Conservation (phyloP, 1,139 yeast species). For the Lodderomyces elongisporus region DNA sequence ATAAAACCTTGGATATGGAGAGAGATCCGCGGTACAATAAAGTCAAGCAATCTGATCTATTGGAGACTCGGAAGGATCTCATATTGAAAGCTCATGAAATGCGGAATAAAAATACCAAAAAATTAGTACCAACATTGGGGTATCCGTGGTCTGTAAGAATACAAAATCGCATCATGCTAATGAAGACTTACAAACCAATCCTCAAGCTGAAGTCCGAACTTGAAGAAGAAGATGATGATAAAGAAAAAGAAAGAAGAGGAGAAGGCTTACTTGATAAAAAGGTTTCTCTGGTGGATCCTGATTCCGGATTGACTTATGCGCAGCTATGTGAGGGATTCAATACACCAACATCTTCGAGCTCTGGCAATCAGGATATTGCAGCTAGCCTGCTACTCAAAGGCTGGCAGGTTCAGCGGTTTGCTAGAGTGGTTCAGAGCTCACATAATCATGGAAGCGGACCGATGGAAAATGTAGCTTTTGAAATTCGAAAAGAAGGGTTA, state of each 20-base stretch:
- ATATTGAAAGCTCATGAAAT: slow-evolving; percentile 14
- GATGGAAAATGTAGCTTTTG: slow-evolving; percentile 14
- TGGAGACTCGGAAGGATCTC: slow-evolving; percentile 12
- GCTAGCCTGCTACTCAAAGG: slow-evolving; percentile 10
- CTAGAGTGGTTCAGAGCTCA: slow-evolving; percentile 21
- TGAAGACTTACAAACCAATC: slow-evolving; percentile 30
- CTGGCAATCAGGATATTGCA: background rate
- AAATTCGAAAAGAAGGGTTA: slow-evolving; percentile 15
- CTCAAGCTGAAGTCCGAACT: slow-evolving; percentile 8
- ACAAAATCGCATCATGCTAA: slow-evolving; percentile 26
- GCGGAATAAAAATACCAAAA: slow-evolving; percentile 17
- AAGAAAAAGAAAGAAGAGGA: slow-evolving; percentile 1
- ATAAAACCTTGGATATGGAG: background rate
- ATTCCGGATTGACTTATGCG: slow-evolving; percentile 3
- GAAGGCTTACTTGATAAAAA: background rate
- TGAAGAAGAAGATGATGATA: slow-evolving; percentile 2
- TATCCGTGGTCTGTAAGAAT: slow-evolving; percentile 37
- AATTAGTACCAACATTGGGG: slow-evolving; percentile 36
- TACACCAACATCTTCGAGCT: slow-evolving; percentile 5
- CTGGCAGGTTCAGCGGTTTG: slow-evolving; percentile 28
- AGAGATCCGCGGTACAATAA: slow-evolving; percentile 5
- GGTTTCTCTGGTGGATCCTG: slow-evolving; percentile 3
- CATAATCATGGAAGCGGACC: slow-evolving; percentile 10
- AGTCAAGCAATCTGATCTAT: slow-evolving; percentile 3
- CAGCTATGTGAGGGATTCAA: slow-evolving; percentile 3